These are phyloP conservation scores for Syzygium grande DNA, from an alignment of 345 rosid genomes.

Conservation along the genomic window DNA sequence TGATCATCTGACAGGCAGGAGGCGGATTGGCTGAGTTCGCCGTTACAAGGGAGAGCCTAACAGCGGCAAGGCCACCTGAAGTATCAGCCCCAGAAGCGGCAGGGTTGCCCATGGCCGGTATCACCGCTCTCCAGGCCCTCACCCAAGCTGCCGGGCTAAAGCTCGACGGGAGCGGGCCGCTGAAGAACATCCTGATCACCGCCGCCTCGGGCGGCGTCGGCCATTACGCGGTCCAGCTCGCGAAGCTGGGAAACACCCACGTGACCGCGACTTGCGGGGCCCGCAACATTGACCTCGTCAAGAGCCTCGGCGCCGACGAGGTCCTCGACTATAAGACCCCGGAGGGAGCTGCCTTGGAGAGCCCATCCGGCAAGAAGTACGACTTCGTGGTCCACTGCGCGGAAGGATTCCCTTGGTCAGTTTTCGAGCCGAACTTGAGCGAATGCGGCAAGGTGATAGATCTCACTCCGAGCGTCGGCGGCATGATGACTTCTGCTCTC, in stretches of 20 bases:
- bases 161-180: constrained; percentile 50
- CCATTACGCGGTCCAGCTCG: constrained; percentile 73
- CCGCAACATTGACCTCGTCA: constrained; percentile 57
- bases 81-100: constrained; percentile 67
- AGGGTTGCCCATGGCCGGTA: constrained; percentile 55
- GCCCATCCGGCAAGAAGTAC: constrained; percentile 68
- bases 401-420: constrained; percentile 45
- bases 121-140: constrained; percentile 61
- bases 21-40: constrained; percentile 60
- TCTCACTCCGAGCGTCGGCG: constrained; percentile 32
- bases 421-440: constrained; percentile 58
- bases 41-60: constrained; percentile 48
- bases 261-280: constrained; percentile 89
- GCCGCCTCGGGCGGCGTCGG: constrained; percentile 92
- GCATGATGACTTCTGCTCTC: constrained; percentile 32
- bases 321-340: constrained; percentile 79
- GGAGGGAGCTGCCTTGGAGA: constrained; percentile 58
- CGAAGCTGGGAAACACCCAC: constrained; percentile 66
- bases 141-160: constrained; percentile 51
- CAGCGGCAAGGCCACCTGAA: constrained; percentile 46
- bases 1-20: constrained; percentile 19
- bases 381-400: constrained; percentile 75
- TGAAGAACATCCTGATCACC: constrained; percentile 51
- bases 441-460: constrained; percentile 56
- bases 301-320: constrained; percentile 75